phyloP scores from a whole-genome alignment of 306 rosid genomes.

The Lathyrus tuberosus region DNA sequence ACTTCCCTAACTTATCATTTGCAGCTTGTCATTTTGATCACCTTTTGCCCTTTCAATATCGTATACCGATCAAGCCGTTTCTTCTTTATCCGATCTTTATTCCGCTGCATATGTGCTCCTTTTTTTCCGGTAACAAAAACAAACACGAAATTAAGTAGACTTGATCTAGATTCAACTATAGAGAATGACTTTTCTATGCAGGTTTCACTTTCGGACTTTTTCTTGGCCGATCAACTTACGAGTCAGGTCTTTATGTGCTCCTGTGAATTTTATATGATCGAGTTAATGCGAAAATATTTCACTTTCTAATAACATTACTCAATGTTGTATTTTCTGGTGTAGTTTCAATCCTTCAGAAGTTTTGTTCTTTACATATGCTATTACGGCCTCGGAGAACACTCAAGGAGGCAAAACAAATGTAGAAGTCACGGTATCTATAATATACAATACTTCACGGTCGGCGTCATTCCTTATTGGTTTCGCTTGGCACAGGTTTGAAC shows the following conservation, averaged over 20 bases:
- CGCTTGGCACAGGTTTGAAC: slow-evolving; percentile 56
- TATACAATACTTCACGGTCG: slow-evolving; percentile 48
- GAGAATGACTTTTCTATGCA: slow-evolving; percentile 34
- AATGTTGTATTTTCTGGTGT: slow-evolving; percentile 36
- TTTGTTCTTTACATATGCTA: slow-evolving; percentile 72
- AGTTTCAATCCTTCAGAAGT: slow-evolving; percentile 65
- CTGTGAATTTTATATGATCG: slow-evolving; percentile 19
- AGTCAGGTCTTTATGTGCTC: slow-evolving; percentile 59
- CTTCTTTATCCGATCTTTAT: slow-evolving; percentile 58
- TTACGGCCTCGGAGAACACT: slow-evolving; percentile 69
- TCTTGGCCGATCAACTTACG: slow-evolving; percentile 78
- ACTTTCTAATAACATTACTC: slow-evolving; percentile 9
- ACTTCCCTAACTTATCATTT: slow-evolving; percentile 13
- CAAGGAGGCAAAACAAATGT: slow-evolving; percentile 68
- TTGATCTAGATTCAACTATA: background rate
- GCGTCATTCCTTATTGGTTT: slow-evolving; percentile 66
- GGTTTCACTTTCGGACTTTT: slow-evolving; percentile 64
- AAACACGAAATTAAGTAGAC: background rate
- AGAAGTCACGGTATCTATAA: slow-evolving; percentile 53
- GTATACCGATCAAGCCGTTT: slow-evolving; percentile 64
- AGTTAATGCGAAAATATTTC: slow-evolving; percentile 6
- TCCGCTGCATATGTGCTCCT: slow-evolving; percentile 70
- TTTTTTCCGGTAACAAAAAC: slow-evolving; percentile 55
- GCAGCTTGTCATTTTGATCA: slow-evolving; percentile 65
- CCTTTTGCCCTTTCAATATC: slow-evolving; percentile 63